Base-by-base conservation (phyloP, 1,284 basidiomycete species). In the Gymnopus androsaceus region DNA sequence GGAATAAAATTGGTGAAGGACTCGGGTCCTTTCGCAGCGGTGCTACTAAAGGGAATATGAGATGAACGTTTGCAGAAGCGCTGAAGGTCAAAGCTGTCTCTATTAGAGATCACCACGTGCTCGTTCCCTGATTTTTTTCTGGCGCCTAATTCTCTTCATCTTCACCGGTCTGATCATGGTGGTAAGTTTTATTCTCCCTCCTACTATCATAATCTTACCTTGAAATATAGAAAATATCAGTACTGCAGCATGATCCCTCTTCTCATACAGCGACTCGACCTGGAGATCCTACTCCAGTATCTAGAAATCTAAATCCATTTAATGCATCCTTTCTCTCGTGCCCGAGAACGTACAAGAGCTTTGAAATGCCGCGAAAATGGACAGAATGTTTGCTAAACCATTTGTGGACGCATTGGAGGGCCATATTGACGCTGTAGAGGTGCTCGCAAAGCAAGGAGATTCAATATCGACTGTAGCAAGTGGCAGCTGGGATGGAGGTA, bases 361-460 rank as follows among this genome's bases (percentile, higher is more conserved):
- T 72, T 99, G 47, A 97, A n/a, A 95, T 59, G 97, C 96, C 0
- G 91, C 90, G 19, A 99, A 99, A 76, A 90, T 99, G 77, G 95
- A 98, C 57, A 80, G 94, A 51, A 93, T 99, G 76, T 98, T 98
- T 69, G 90, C 96, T 25, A 98, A 97, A 69, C 97, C 97, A 0
- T 99, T 99, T 64, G 81, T 99, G 7, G 93, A 85, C 28, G 83
- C 87, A 51, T 71, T 99, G 45, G 95, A 97, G 58, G 97, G 96
- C 0, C 96, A 98, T 72, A 81, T 92, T 31, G 97, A 99, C 70
- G 95, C 95, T n/a, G 88, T 98, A 14, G 97, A 98, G 72, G 85
- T 87, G 21, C 77, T 98, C 58, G 85, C 84, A 19, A 87, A 84
- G 66, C 93, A 92, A 67, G 88, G 90, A 28, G 84, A 86, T 21